Percentiles rank a stretch among this genome's conserved stretches.
Conservation (phyloP, 176 grass and related monocot genomes). For the Phoenix dactylifera region DNA sequence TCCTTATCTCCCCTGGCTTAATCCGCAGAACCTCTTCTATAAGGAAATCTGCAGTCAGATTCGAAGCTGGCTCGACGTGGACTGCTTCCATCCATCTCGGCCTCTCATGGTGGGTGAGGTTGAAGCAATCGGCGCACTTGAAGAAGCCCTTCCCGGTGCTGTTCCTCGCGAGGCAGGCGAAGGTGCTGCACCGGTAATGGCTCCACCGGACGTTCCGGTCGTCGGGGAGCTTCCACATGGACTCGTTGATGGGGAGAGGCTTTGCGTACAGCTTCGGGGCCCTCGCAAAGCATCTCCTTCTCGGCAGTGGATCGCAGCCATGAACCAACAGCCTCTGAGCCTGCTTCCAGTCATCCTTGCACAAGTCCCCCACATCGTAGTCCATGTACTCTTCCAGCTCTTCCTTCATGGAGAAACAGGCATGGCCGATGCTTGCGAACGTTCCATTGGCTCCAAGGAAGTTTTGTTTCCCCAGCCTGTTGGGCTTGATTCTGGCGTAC, state of each 20-base stretch:
- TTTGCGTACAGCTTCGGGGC: slow-evolving; percentile 27
- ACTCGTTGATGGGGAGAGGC: slow-evolving; percentile 15
- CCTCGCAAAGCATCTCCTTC: slow-evolving; percentile 32
- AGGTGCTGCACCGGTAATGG: slow-evolving; percentile 36
- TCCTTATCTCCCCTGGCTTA: slow-evolving; percentile 31
- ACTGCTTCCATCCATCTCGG: slow-evolving; percentile 21
- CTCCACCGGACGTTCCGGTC: slow-evolving; percentile 33
- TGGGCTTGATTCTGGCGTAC: slow-evolving; percentile 30
- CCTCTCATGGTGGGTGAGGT: slow-evolving; percentile 30
- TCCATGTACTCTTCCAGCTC: slow-evolving; percentile 41
- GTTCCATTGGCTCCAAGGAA: slow-evolving; percentile 43
- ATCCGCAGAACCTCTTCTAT: slow-evolving; percentile 21
- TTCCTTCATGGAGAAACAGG: slow-evolving; percentile 40
- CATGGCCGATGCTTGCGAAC: slow-evolving; percentile 37
- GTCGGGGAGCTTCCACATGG: slow-evolving; percentile 30
- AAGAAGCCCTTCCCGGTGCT: slow-evolving; percentile 32
- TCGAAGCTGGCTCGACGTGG: slow-evolving; percentile 14
- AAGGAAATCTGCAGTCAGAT: slow-evolving; percentile 28
- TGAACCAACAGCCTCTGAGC: slow-evolving; percentile 35
- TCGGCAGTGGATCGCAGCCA: slow-evolving; percentile 35
- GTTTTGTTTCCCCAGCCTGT: slow-evolving; percentile 37
- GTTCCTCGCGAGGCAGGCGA: slow-evolving; percentile 30
- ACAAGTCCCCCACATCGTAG: slow-evolving; percentile 34
- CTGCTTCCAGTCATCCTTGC: slow-evolving; percentile 37
- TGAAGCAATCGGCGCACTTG: slow-evolving; percentile 40